Percentiles rank a stretch among this genome's conserved stretches.
These are phyloP conservation scores for Cucumis hystrix DNA, from an alignment of 306 rosid genomes.

Conservation along the genomic window DNA sequence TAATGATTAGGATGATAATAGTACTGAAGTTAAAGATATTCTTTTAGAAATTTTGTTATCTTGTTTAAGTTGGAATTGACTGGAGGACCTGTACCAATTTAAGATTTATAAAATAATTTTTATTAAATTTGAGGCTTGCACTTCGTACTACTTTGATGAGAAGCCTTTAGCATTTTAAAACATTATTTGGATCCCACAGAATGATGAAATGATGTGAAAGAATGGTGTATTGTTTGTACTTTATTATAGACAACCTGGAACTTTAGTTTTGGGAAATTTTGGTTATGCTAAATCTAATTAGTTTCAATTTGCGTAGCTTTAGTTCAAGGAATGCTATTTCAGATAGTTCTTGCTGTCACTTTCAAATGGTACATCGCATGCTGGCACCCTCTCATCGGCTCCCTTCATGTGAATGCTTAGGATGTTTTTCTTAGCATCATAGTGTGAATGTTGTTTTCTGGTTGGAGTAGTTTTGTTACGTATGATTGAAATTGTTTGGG, in stretches of 20 bases:
- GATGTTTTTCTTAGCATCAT: background rate
- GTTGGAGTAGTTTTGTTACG: background rate
- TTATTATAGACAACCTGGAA: background rate
- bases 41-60: background rate
- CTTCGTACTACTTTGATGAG: background rate
- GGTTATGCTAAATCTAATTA: background rate
- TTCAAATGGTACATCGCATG: background rate
- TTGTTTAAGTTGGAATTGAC: background rate
- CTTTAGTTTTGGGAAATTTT: background rate
- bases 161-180: background rate
- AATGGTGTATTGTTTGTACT: background rate
- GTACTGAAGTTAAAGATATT: too few species aligned
- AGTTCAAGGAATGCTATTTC: background rate
- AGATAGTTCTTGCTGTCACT: background rate
- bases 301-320: background rate
- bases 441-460: background rate
- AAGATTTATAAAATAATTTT: background rate
- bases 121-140: background rate
- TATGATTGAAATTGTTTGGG: background rate
- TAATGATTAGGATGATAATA: background rate
- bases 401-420: background rate
- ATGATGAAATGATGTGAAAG: background rate
- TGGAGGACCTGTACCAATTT: background rate
- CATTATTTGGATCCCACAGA: background rate
- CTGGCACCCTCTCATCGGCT: background rate